phyloP scores from a whole-genome alignment of 2,329 filamentous ascomycete genomes.

The Trichoderma guizhouense region DNA sequence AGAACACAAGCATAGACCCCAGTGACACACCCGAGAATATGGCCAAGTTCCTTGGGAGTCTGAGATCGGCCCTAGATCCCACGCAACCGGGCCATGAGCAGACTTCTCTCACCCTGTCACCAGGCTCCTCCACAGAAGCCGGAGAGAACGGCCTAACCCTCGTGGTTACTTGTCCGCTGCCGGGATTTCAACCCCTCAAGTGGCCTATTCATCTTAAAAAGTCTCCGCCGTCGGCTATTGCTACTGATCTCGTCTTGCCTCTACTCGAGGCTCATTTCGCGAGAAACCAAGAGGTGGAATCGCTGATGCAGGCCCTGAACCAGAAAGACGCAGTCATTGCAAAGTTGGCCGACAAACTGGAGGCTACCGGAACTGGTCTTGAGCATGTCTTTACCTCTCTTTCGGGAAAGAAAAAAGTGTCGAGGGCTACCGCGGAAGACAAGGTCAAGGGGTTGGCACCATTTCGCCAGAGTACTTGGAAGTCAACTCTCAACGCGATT shows the following conservation, averaged over 20 bases:
- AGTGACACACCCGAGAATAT: conserved; percentile 67
- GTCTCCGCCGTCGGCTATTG: conserved; percentile 39
- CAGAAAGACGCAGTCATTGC: conserved; percentile 52
- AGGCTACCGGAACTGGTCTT: conserved; percentile 48
- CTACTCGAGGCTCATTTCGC: conserved; percentile 46
- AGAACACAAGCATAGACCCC: conserved; percentile 70
- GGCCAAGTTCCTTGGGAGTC: conserved; percentile 61
- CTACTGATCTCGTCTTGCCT: conserved; percentile 50
- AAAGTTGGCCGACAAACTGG: conserved; percentile 53
- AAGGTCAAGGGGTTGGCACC: conserved; percentile 51
- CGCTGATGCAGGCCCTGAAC: conserved; percentile 41
- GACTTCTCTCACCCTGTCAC: conserved; percentile 44
- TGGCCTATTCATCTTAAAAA: conserved; percentile 63
- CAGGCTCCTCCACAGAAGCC: conserved; percentile 31
- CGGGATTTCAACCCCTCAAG: conserved; percentile 59
- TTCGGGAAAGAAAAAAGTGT: conserved; percentile 46
- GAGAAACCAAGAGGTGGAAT: conserved; percentile 39
- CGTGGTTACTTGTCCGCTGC: conserved; percentile 57
- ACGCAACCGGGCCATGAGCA: conserved; percentile 42
- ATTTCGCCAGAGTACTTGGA: conserved; percentile 44
- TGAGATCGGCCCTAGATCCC: conserved; percentile 51
- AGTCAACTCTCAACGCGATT: conserved; percentile 25
- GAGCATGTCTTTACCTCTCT: conserved; percentile 53
- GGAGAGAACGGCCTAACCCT: conserved; percentile 47
- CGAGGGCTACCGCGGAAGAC: conserved; percentile 43